Evolutionary conservation across 352 stramenopile genomes (phyloP), one percentile per base, ranked within the genome.

Genomic region (Phytophthora podocarpi): DNA sequence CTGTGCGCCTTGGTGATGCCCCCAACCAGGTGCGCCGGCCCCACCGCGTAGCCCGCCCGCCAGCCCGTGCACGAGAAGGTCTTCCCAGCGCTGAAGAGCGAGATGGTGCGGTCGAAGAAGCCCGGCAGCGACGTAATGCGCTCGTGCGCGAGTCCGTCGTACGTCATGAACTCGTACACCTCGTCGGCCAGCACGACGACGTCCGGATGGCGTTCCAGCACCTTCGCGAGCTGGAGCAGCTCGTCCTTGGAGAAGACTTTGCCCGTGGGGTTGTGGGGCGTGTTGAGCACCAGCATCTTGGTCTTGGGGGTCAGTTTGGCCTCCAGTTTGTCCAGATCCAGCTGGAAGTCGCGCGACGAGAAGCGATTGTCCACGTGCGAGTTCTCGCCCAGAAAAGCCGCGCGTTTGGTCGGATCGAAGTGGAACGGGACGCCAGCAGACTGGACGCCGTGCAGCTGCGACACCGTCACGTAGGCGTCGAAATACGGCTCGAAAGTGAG

Each of bases 141-240:
- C 47, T 91, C 78, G 51, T 95, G 82, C 13, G 47, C 4, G 1
- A 82, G 67, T 6, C 82, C 85, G 55, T 97, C 89, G 65, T 87
- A 97, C 34, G 93, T 89, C 82, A 99, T 98, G 68, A 98, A 98
- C 81, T 99, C 98, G 80, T 99, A 99, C 13, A 99, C 97, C 70
- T 99, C 97, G 71, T 99, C 97, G 5, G 93, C 95, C 26, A 99
- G 79, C 15, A 99, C 93, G 18, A 98, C 64, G 16, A 96, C 72
- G 28, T 97, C 67, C 24, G 94, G 93, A 74, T 98, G 78, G 35
- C 77, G 84, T 27, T 82, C 21, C 39, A 98, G 61, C 23, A 98
- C 79, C 1, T 77, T 35, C 7, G 93, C 94, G 58, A 99, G 96
- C 8, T 77, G 70, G 35, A 97, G 70, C 54, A 99, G 89, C 82